phyloP scores from a whole-genome alignment of 2,329 filamentous ascomycete species.

The Pseudocercospora musae region DNA sequence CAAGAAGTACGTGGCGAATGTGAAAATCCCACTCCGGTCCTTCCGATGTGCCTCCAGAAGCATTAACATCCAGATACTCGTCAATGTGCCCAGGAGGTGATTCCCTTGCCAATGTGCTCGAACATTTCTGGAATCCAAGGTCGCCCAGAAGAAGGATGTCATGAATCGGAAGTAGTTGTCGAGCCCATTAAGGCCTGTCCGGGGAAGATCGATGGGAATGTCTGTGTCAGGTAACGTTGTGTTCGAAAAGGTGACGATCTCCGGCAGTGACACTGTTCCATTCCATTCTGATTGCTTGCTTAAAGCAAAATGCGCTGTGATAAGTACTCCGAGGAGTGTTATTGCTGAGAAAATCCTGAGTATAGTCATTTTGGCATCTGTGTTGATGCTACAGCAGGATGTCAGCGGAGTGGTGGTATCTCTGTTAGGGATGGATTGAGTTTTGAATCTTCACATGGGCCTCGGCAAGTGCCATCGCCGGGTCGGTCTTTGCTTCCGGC shows the following conservation, averaged over 20 bases:
- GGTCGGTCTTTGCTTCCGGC: background rate
- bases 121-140: conserved; percentile 21
- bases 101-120: conserved; percentile 23
- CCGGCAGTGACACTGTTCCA: conserved; percentile 17
- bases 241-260: conserved; percentile 17
- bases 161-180: conserved; percentile 28
- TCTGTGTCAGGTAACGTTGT: conserved; percentile 21
- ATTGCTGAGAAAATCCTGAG: background rate
- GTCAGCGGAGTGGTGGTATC: background rate
- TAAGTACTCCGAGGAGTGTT: conserved; percentile 7
- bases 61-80: conserved; percentile 23
- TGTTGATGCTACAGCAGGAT: background rate
- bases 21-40: conserved; percentile 9
- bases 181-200: conserved; percentile 15
- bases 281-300: conserved; percentile 23
- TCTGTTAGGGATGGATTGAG: background rate
- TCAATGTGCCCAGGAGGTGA: conserved; percentile 21
- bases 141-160: conserved; percentile 22
- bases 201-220: conserved; percentile 20
- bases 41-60: conserved; percentile 21
- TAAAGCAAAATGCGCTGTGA: conserved; percentile 17
- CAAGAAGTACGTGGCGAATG: conserved; percentile 17
- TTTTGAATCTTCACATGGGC: background rate
- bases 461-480: background rate
- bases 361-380: background rate